phyloP scores from a whole-genome alignment of 1,284 basidiomycete genomes.

The Trichosporon ovoides region DNA sequence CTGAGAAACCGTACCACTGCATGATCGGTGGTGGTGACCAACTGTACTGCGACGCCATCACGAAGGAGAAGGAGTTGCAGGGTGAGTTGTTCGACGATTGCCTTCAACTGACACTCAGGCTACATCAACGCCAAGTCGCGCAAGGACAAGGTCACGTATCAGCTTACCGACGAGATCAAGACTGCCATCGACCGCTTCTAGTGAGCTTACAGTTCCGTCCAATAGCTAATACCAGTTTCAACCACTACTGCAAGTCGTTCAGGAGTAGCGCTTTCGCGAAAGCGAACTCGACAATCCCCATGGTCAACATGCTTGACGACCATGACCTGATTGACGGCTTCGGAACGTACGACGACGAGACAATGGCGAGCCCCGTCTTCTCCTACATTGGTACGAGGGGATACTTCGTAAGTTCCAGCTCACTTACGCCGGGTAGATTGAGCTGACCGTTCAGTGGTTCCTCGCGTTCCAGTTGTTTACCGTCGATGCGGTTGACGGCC shows the following conservation, averaged over 20 bases:
- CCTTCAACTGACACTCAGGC: constrained; percentile 52
- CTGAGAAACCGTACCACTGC: constrained; percentile 73
- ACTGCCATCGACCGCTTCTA: constrained; percentile 72
- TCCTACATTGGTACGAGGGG: constrained; percentile 63
- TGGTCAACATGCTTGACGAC: constrained; percentile 64
- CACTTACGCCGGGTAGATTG: no score
- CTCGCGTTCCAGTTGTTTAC: constrained; percentile 88
- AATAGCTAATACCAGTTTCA: constrained; percentile 54
- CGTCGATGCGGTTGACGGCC: constrained; percentile 67
- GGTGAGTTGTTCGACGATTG: constrained; percentile 19
- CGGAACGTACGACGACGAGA: constrained; percentile 71
- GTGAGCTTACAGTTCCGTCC: constrained; percentile 16
- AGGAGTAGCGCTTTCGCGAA: constrained; percentile 84
- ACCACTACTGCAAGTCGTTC: constrained; percentile 83
- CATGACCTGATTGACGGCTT: constrained; percentile 78
- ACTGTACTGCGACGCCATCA: constrained; percentile 52
- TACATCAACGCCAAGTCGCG: constrained; percentile 70
- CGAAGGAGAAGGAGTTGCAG: constrained; percentile 52
- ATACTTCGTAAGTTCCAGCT: constrained; percentile 58
- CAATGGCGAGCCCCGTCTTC: constrained; percentile 74
- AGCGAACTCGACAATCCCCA: constrained; percentile 76
- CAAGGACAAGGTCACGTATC: constrained; percentile 60
- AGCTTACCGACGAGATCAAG: constrained; percentile 66
- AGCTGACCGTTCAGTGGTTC: constrained; percentile 53
- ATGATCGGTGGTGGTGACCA: constrained; percentile 51